These are phyloP conservation scores for Hibiscus trionum DNA, from an alignment of 345 rosid genomes.

Conservation along the genomic window DNA sequence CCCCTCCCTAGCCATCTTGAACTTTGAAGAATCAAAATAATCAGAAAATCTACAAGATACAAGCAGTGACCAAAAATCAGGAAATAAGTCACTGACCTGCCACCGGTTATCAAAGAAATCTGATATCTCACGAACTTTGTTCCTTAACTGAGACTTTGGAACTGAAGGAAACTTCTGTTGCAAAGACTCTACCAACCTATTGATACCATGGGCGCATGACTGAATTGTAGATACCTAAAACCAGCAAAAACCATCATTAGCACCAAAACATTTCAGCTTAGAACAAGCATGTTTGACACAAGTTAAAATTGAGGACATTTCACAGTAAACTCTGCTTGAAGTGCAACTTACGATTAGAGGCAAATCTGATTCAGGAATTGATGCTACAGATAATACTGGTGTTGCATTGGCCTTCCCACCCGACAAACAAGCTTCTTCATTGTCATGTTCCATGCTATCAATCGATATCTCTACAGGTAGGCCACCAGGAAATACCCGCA, in stretches of 20 bases:
- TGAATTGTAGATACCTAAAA: slow-evolving; percentile 64
- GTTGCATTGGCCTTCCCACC: slow-evolving; percentile 25
- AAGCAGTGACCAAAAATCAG: neutral
- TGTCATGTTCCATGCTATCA: slow-evolving; percentile 27
- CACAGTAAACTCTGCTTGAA: neutral
- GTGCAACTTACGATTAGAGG: slow-evolving; percentile 37
- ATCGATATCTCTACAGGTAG: slow-evolving; percentile 35
- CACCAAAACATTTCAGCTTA: slow-evolving; percentile 1
- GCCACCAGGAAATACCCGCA: slow-evolving; percentile 43
- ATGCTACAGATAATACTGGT: slow-evolving; percentile 22
- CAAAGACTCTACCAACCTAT: slow-evolving; percentile 57
- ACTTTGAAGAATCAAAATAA: neutral
- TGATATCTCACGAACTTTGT: slow-evolving; percentile 79
- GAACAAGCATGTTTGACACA: neutral
- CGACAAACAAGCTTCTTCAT: slow-evolving; percentile 31
- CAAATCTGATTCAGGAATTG: slow-evolving; percentile 57
- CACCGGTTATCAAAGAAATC: slow-evolving; percentile 68
- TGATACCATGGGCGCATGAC: slow-evolving; percentile 60
- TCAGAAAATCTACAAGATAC: neutral
- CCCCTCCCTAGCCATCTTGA: neutral
- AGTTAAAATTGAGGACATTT: neutral
- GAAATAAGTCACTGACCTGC: slow-evolving; percentile 59
- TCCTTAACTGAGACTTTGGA: slow-evolving; percentile 59
- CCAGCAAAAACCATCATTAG: slow-evolving; percentile 16
- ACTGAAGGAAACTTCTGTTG: slow-evolving; percentile 64